Evolutionary conservation across 2,329 filamentous ascomycete species (phyloP).

Genomic region (Talaromyces islandicus): DNA sequence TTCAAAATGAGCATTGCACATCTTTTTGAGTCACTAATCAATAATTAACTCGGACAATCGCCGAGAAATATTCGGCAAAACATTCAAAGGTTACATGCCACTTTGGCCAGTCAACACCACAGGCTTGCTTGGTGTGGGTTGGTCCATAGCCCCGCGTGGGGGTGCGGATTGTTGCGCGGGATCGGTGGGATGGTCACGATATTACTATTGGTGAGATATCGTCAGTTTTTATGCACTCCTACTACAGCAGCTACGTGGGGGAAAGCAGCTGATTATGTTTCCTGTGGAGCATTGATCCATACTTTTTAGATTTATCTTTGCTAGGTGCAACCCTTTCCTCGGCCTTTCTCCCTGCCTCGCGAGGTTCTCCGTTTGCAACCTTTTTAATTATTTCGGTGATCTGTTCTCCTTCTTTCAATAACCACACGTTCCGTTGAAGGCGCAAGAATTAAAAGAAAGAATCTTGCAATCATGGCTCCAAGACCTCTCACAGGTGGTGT

Average conservation of each 20-base stretch:
- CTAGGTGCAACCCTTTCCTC: not conserved
- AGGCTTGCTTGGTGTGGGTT: not conserved
- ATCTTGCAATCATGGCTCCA: constrained; percentile 3
- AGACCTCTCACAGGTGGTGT: constrained; percentile 45
- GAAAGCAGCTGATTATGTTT: not conserved
- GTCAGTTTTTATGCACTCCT: not conserved
- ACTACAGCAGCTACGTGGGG: not conserved
- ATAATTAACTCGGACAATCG: not conserved
- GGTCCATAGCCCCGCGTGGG: not conserved
- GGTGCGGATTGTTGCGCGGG: not conserved
- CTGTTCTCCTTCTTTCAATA: not conserved
- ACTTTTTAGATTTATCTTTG: not conserved
- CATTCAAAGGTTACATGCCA: not conserved
- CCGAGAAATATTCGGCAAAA: not conserved
- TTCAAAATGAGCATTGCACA: not conserved
- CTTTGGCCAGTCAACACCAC: not conserved
- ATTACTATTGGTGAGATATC: not conserved
- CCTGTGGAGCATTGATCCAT: not conserved
- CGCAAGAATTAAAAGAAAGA: not conserved
- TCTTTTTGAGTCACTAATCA: not conserved
- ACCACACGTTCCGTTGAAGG: not conserved
- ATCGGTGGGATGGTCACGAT: not conserved
- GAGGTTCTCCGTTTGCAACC: not conserved
- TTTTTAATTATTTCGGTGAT: not conserved
- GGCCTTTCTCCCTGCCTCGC: not conserved